phyloP scores from a whole-genome alignment of 2,329 filamentous ascomycete genomes.

The Gyromitra esculenta region DNA sequence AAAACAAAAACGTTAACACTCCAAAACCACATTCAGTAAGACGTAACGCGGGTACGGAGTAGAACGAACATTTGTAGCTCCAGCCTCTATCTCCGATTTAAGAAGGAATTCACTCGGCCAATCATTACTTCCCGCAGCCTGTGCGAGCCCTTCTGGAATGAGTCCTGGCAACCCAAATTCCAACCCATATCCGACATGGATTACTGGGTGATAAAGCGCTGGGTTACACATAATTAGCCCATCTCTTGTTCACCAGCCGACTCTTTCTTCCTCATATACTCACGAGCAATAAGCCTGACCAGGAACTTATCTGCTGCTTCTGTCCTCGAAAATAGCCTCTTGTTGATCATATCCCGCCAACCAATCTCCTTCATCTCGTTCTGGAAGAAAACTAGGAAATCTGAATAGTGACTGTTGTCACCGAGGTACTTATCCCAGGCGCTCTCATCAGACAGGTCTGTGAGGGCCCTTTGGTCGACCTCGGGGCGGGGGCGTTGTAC shows the following conservation, averaged over 20 bases:
- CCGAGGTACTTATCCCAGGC: conserved; percentile 67
- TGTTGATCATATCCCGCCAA: conserved; percentile 70
- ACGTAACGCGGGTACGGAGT: background rate
- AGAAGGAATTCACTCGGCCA: conserved; percentile 68
- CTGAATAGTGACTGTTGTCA: conserved; percentile 72
- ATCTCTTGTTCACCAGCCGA: background rate
- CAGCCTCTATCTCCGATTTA: conserved; percentile 65
- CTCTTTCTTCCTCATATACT: conserved; percentile 40
- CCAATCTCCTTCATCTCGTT: conserved; percentile 73
- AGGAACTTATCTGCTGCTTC: conserved; percentile 75
- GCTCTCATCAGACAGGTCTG: conserved; percentile 68
- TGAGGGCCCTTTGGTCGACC: conserved; percentile 63
- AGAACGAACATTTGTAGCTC: conserved; percentile 55
- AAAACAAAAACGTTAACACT: conserved; percentile 5
- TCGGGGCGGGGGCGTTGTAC: conserved; percentile 72
- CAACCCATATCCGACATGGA: conserved; percentile 85
- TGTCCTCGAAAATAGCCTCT: conserved; percentile 75
- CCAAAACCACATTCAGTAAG: background rate
- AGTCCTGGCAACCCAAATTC: conserved; percentile 85
- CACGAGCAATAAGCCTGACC: conserved; percentile 72
- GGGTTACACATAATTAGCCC: conserved; percentile 21
- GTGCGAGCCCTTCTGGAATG: conserved; percentile 80
- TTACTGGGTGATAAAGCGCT: conserved; percentile 80
- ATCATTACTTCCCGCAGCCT: conserved; percentile 74
- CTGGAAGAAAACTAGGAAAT: conserved; percentile 81